Percentiles rank a stretch among this genome's conserved stretches.
Conservation (phyloP, 805 yeast genomes). For the Wickerhamiella bombiphila region DNA sequence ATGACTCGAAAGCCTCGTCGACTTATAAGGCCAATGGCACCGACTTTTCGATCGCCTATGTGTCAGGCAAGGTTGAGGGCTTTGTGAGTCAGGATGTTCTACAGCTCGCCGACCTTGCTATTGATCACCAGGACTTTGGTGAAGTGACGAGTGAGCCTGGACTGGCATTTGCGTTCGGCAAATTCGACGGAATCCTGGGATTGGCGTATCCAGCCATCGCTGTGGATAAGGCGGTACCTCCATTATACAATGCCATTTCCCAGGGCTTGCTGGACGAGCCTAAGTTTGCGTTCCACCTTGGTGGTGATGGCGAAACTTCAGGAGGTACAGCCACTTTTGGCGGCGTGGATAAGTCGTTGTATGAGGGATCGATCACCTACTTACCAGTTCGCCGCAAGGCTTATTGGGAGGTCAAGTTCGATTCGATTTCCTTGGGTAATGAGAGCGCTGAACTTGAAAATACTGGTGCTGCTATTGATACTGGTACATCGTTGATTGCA, state of each 20-base stretch:
- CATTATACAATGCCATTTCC: constrained; percentile 76
- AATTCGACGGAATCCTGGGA: constrained; percentile 95
- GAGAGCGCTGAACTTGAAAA: constrained; percentile 70
- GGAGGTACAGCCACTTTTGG: constrained; percentile 96
- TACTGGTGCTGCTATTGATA: constrained; percentile 96
- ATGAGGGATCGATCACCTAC: constrained; percentile 77
- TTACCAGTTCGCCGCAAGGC: constrained; percentile 98
- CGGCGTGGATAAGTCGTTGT: constrained; percentile 69
- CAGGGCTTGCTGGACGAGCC: constrained; percentile 71
- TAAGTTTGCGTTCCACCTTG: constrained; percentile 81
- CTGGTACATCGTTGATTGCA: constrained; percentile 94
- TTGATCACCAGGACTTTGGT: constrained; percentile 85
- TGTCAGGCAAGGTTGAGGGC: constrained; percentile 87
- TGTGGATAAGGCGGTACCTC: constrained; percentile 82
- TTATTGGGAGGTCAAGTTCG: constrained; percentile 95
- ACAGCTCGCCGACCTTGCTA: constrained; percentile 66
- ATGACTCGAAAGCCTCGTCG: constrained; percentile 69
- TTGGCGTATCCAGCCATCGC: constrained; percentile 86
- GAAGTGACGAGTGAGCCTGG: constrained; percentile 98
- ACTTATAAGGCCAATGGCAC: constrained; percentile 79
- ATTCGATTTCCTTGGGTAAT: constrained; percentile 81
- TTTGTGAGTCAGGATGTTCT: constrained; percentile 77
- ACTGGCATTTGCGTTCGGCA: constrained; percentile 94
- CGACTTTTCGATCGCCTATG: constrained; percentile 74
- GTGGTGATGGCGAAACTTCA: constrained; percentile 48